Conservation (phyloP, 208 protist genomes). For the Leishmania braziliensis region DNA sequence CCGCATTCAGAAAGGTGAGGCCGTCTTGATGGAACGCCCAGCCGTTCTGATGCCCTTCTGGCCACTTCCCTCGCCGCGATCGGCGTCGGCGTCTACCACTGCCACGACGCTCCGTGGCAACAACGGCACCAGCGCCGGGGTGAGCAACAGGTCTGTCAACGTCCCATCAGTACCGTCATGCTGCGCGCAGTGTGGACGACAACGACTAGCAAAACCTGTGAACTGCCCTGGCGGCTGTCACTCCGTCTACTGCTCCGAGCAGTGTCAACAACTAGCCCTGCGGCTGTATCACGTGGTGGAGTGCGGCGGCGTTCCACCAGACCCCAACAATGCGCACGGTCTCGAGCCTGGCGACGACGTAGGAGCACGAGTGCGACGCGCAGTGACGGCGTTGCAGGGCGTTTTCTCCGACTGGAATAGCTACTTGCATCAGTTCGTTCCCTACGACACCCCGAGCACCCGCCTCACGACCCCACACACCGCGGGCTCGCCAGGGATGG, state of each 20-base stretch:
- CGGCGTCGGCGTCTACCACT: background rate
- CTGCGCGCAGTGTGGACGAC: constrained; percentile 21
- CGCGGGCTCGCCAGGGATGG: background rate
- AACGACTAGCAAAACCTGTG: constrained; percentile 6
- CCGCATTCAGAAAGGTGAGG: constrained; percentile 19
- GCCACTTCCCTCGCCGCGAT: constrained; percentile 12
- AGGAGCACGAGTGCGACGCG: constrained; percentile 11
- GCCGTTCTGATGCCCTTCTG: constrained; percentile 27
- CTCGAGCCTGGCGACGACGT: constrained; percentile 5
- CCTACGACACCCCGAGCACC: constrained; percentile 17
- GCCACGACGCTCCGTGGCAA: background rate
- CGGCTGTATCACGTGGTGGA: constrained; percentile 46
- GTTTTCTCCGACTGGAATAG: constrained; percentile 22
- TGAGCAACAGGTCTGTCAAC: constrained; percentile 3
- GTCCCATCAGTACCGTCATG: background rate
- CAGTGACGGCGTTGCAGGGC: constrained; percentile 16
- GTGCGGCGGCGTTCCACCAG: constrained; percentile 25
- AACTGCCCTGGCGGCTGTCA: constrained; percentile 36
- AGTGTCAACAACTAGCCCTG: constrained; percentile 41
- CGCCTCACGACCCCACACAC: background rate
- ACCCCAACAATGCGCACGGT: background rate
- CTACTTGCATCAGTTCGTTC: constrained; percentile 22
- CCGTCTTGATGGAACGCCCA: constrained; percentile 26
- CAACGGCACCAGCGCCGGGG: background rate
- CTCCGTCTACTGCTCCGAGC: constrained; percentile 41